Conservation (phyloP, 495 filamentous ascomycete genomes). For the Chaetomidium leptoderma region DNA sequence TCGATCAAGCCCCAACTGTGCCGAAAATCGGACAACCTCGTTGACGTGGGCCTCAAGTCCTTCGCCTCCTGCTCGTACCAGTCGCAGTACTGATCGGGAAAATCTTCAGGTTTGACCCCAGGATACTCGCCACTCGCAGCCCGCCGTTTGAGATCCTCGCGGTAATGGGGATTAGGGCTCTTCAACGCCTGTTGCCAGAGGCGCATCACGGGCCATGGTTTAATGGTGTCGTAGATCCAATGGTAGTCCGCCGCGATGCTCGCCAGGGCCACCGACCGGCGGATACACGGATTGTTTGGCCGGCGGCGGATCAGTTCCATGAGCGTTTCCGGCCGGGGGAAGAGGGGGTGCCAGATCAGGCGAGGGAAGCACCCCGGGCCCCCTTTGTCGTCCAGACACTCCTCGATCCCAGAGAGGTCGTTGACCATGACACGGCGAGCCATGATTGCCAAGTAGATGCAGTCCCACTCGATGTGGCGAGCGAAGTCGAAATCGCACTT, state of each 20-base stretch:
- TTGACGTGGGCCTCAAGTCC: background rate
- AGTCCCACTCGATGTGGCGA: background rate
- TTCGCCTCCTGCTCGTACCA: background rate
- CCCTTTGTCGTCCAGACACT: background rate
- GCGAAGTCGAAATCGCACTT: background rate
- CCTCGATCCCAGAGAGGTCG: background rate
- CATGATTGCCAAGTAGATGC: background rate
- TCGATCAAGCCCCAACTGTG: background rate
- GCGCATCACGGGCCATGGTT: background rate
- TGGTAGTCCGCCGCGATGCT: background rate
- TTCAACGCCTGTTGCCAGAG: slow-evolving; percentile 1
- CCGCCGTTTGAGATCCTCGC: background rate
- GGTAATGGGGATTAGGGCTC: background rate
- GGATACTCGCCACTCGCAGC: background rate
- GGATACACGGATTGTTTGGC: background rate
- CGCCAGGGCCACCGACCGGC: background rate
- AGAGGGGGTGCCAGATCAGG: background rate
- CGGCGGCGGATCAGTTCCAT: background rate
- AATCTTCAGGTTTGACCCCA: background rate
- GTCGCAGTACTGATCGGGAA: background rate
- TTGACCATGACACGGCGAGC: slow-evolving; percentile 1
- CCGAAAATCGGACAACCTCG: background rate
- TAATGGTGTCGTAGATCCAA: background rate
- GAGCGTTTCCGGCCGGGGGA: background rate
- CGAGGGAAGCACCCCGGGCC: background rate